These are phyloP conservation scores for Fusarium albidum DNA, from an alignment of 2,329 filamentous ascomycete genomes.

Conservation along the genomic window DNA sequence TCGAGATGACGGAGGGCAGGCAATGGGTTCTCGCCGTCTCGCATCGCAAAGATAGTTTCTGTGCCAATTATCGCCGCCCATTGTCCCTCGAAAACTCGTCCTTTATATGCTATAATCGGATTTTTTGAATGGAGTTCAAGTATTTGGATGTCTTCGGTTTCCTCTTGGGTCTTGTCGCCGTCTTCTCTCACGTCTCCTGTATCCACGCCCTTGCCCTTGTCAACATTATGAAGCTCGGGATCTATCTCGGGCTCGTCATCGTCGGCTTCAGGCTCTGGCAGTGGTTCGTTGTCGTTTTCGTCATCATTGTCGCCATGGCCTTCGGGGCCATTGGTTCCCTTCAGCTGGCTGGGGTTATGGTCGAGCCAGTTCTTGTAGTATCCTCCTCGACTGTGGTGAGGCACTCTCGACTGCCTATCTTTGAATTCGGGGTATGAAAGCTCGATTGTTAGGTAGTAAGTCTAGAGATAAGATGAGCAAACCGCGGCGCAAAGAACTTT, in stretches of 20 bases:
- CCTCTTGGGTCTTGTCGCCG: conserved; percentile 25
- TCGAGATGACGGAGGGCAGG: conserved; percentile 60
- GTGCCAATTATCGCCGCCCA: conserved; percentile 89
- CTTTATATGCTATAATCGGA: conserved; percentile 82
- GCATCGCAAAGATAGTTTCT: conserved; percentile 75
- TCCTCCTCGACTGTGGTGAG: conserved; percentile 52
- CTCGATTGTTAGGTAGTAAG: conserved; percentile 70
- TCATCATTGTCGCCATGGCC: conserved; percentile 38
- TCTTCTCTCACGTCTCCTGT: conserved; percentile 19
- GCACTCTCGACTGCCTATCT: conserved; percentile 50
- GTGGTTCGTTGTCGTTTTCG: conserved; percentile 43
- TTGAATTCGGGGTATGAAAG: conserved; percentile 68
- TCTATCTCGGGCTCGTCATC: conserved; percentile 40
- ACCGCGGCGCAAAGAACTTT: background rate
- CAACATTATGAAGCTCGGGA: conserved; percentile 29
- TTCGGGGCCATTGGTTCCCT: conserved; percentile 14
- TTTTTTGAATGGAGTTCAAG: conserved; percentile 80
- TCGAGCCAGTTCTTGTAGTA: conserved; percentile 56
- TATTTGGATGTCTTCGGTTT: conserved; percentile 70
- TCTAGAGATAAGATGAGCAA: conserved; percentile 51
- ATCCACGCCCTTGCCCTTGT: conserved; percentile 31
- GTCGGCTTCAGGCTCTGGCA: conserved; percentile 47
- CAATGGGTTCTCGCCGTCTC: conserved; percentile 57
- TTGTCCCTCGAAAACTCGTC: conserved; percentile 77
- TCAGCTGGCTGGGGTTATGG: conserved; percentile 36